These are phyloP conservation scores for Penicillium coprophilum DNA, from an alignment of 495 filamentous ascomycete species.

Conservation along the genomic window DNA sequence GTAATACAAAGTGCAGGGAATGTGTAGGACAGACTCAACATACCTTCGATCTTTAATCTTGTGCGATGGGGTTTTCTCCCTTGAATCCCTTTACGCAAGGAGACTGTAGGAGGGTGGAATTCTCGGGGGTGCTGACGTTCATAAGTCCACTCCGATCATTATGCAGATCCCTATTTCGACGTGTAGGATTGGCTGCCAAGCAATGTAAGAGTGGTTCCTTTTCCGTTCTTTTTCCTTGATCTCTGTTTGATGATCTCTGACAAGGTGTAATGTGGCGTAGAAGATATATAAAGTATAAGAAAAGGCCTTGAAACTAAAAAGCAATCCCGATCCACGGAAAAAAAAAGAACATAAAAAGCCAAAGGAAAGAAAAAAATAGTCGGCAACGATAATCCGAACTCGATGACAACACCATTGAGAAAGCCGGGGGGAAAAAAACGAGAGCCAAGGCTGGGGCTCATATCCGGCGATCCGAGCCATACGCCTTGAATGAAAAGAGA, in stretches of 20 bases:
- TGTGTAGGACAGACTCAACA: slow-evolving; percentile 6
- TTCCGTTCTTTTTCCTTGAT: background rate
- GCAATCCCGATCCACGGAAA: background rate
- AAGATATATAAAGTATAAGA: too few species aligned
- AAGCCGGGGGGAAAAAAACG: background rate
- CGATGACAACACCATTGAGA: slow-evolving; percentile 34
- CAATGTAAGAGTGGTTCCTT: slow-evolving; percentile 14
- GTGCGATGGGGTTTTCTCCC: slow-evolving; percentile 11
- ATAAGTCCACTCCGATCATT: slow-evolving; percentile 30
- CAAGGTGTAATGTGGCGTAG: slow-evolving; percentile 7
- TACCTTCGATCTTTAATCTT: slow-evolving; percentile 8
- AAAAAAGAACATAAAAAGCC: background rate
- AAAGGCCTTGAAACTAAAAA: background rate
- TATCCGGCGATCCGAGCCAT: slow-evolving; percentile 33
- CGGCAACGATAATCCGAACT: background rate
- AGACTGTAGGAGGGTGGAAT: slow-evolving; percentile 23
- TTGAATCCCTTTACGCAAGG: slow-evolving; percentile 28
- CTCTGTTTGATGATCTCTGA: background rate
- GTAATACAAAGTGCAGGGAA: slow-evolving; percentile 9
- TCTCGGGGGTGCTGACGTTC: slow-evolving; percentile 30
- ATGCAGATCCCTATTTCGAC: slow-evolving; percentile 21
- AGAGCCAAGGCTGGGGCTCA: slow-evolving; percentile 3
- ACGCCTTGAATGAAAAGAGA: too few species aligned
- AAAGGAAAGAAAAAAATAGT: background rate
- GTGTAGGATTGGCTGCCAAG: slow-evolving; percentile 20